These are phyloP conservation scores for Aphanomyces cochlioides DNA, from an alignment of 352 stramenopile genomes.

Conservation along the genomic window DNA sequence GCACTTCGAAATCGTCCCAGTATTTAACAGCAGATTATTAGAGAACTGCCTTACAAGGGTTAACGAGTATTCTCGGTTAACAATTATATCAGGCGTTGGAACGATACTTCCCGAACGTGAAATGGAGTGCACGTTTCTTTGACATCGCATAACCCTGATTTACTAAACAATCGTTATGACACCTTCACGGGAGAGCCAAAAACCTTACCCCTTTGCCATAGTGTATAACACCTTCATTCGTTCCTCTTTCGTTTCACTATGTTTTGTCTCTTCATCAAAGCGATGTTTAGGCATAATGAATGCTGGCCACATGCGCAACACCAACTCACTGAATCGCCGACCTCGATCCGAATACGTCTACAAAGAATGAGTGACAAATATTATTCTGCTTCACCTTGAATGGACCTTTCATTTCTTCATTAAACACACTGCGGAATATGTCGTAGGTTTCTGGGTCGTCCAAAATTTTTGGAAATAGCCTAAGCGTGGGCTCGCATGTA, in stretches of 20 bases:
- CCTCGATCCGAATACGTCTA: constrained; percentile 41
- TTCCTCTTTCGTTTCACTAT: constrained; percentile 28
- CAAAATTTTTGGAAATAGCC: constrained; percentile 62
- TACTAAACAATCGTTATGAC: constrained; percentile 34
- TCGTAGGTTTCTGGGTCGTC: constrained; percentile 64
- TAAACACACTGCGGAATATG: constrained; percentile 58
- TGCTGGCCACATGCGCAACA: constrained; percentile 74
- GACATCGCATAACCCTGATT: constrained; percentile 55
- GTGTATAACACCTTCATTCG: constrained; percentile 42
- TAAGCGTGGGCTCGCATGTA: constrained; percentile 61
- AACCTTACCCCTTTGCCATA: constrained; percentile 52
- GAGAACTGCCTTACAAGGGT: not conserved
- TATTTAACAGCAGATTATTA: not conserved
- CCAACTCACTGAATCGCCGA: constrained; percentile 58
- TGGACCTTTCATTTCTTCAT: constrained; percentile 42
- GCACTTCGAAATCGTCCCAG: too few relatives aligned
- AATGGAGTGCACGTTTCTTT: constrained; percentile 52
- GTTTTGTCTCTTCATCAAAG: constrained; percentile 26
- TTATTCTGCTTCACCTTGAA: constrained; percentile 42
- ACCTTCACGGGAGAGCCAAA: not conserved
- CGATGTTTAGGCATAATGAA: constrained; percentile 38
- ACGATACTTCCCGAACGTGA: constrained; percentile 65
- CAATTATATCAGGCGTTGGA: constrained; percentile 50
- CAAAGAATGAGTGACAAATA: not conserved
- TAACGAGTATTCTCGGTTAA: not conserved